phyloP scores from a whole-genome alignment of 345 rosid genomes.

The Diplotaxis tenuifolia region DNA sequence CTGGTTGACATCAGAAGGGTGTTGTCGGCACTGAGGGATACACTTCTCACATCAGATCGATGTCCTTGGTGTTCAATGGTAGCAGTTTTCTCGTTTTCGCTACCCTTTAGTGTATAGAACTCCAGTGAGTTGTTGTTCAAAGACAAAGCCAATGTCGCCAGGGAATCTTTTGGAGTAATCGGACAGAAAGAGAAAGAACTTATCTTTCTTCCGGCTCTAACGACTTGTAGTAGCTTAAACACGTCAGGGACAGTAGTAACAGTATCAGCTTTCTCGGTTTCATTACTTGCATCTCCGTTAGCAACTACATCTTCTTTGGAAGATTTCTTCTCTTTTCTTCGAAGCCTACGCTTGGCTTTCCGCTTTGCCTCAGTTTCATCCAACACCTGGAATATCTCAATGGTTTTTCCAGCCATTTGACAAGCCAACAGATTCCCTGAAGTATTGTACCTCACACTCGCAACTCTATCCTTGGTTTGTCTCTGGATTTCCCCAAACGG shows the following conservation, averaged over 20 bases:
- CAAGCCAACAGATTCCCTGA: conserved; percentile 83
- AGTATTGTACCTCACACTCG: conserved; percentile 66
- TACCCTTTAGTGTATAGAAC: conserved; percentile 66
- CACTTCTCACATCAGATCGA: conserved; percentile 90
- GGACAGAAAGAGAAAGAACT: conserved; percentile 85
- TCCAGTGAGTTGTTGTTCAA: conserved; percentile 85
- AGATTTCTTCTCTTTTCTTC: conserved; percentile 85
- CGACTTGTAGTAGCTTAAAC: conserved; percentile 72
- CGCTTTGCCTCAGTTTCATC: conserved; percentile 79
- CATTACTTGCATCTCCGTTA: conserved; percentile 42
- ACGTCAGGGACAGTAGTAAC: conserved; percentile 59
- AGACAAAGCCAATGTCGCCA: conserved; percentile 79
- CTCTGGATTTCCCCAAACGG: conserved; percentile 82
- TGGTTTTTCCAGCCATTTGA: conserved; percentile 85
- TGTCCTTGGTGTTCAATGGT: conserved; percentile 91
- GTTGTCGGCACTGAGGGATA: conserved; percentile 84
- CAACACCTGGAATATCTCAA: conserved; percentile 66
- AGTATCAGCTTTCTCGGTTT: conserved; percentile 40
- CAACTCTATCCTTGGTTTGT: conserved; percentile 83
- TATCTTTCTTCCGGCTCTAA: conserved; percentile 79
- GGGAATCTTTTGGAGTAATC: conserved; percentile 47
- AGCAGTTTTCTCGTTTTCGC: conserved; percentile 46
- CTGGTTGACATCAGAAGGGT: conserved; percentile 91
- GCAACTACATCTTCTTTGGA: conserved; percentile 45
- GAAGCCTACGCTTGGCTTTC: conserved; percentile 85